Evolutionary conservation across 441 rosid genomes (phyloP).

Genomic region (Rhodomyrtus psidioides): DNA sequence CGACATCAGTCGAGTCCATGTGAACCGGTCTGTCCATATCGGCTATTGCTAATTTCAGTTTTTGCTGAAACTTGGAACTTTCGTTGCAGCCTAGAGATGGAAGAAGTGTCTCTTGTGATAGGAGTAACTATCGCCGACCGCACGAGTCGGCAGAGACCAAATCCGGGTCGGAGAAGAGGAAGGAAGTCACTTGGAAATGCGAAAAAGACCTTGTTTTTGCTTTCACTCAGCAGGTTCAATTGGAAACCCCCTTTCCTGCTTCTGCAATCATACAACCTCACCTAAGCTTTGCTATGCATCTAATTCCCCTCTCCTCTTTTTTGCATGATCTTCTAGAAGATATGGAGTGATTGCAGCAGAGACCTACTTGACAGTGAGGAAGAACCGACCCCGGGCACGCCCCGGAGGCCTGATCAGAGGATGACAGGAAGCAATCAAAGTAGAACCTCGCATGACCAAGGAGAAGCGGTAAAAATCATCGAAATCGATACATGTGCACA

Average conservation of each 20-base stretch:
- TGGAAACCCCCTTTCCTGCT: not conserved
- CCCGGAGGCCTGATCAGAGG: conserved; percentile 24
- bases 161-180: conserved; percentile 17
- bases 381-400: conserved; percentile 29
- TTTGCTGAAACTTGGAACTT: not conserved
- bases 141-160: conserved; percentile 20
- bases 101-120: not conserved
- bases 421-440: conserved; percentile 19
- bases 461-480: conserved; percentile 38
- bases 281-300: not conserved
- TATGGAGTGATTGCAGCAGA: conserved; percentile 29
- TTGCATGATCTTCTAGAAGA: conserved; percentile 11
- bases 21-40: not conserved
- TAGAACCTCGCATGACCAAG: conserved; percentile 27
- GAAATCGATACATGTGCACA: conserved; percentile 35
- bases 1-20: not conserved
- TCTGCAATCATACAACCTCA: not conserved
- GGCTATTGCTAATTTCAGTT: not conserved
- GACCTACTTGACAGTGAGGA: conserved; percentile 35
- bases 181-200: conserved; percentile 18
- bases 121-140: conserved; percentile 10
- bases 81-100: conserved; percentile 14
- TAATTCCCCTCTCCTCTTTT: not conserved
- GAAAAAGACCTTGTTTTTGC: conserved; percentile 21
- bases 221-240: conserved; percentile 31